These are phyloP conservation scores for Tieghemostelium lacteum DNA, from an alignment of 78 protist species.

Conservation along the genomic window DNA sequence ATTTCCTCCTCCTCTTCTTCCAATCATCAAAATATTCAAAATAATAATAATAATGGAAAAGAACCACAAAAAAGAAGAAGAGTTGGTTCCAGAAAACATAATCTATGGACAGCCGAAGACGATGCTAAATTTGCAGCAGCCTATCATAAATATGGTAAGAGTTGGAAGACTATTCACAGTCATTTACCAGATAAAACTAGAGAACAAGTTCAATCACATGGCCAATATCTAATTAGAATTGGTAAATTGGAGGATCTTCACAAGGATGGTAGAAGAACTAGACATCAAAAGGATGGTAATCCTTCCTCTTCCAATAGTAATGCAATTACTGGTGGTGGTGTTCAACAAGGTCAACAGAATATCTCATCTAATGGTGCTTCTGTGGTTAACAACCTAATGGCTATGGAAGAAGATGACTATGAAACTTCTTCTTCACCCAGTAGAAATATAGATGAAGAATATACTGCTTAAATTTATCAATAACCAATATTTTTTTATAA, in stretches of 20 bases:
- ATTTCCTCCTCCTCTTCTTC: background rate
- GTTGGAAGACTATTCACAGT: constrained; percentile 78
- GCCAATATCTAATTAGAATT: constrained; percentile 75
- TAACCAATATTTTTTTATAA: background rate
- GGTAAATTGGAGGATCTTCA: constrained; percentile 68
- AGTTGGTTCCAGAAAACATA: constrained; percentile 49
- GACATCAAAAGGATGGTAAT: constrained; percentile 29
- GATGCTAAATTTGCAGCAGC: constrained; percentile 74
- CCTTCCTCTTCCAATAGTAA: background rate
- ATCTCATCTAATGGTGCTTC: too few relatives aligned
- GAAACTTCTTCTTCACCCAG: too few relatives aligned
- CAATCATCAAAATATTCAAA: background rate
- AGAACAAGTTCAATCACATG: constrained; percentile 78
- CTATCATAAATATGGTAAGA: constrained; percentile 60
- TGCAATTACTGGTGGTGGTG: background rate
- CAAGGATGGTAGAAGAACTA: constrained; percentile 76
- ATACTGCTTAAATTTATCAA: background rate
- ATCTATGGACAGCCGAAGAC: constrained; percentile 67
- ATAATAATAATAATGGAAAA: background rate
- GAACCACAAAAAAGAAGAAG: constrained; percentile 29
- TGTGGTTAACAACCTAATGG: too few relatives aligned
- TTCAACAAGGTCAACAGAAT: background rate
- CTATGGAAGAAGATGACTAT: too few relatives aligned
- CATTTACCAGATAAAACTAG: constrained; percentile 73
- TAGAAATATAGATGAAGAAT: too few relatives aligned